Base-by-base conservation (phyloP, 2,329 filamentous ascomycete species). In the Botryotinia calthae region DNA sequence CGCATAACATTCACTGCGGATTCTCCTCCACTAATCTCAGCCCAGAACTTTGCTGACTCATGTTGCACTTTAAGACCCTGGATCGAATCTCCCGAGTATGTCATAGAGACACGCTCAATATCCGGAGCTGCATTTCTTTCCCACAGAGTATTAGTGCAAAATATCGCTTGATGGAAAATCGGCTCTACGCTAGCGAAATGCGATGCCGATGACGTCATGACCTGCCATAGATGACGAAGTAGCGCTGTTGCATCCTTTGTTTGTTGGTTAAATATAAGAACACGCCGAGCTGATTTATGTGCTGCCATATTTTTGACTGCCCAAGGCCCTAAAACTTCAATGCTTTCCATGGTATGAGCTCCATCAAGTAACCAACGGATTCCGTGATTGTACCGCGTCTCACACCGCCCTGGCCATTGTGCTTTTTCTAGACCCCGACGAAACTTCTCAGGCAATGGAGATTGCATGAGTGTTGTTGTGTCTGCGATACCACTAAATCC, bases 181-280 rank as follows among this genome's bases (percentile, higher is more conserved):
- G 42, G 20, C 62, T 46, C 28, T 8, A 7, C 20, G 20, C 42
- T 22, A 31, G 12, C 16, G 40, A 28, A 46, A 31, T 22, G 40
- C 18, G 18, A 61, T 40, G 14, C 6, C 1, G 22, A 28, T 46
- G 42, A 64, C 44, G 16, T 28, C 62, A 64, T 64, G 4, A 64
- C 31, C 18, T 64, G 40, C 62, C 62, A 64, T 16, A 64, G 62
- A 46, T 64, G 12, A 14, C 6, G 62, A 22, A 64, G 62, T 46
- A 64, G 42, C 18, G 62, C 62, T 5, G 18, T 34, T 16, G 62
- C 62, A 64, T 64, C 62, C 2, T 64, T 64, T 2, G 20, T 64
- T n/a, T 64, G 62, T 34, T 64, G 62, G 2, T 64, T 64, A 12
- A 64, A 64, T 31, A 64, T 64, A 16, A 64, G 62, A 14, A 64